Evolutionary conservation across 78 protist species (phyloP), one percentile per base, ranked within the genome.

Genomic region (Neovahlkampfia damariscottae): DNA sequence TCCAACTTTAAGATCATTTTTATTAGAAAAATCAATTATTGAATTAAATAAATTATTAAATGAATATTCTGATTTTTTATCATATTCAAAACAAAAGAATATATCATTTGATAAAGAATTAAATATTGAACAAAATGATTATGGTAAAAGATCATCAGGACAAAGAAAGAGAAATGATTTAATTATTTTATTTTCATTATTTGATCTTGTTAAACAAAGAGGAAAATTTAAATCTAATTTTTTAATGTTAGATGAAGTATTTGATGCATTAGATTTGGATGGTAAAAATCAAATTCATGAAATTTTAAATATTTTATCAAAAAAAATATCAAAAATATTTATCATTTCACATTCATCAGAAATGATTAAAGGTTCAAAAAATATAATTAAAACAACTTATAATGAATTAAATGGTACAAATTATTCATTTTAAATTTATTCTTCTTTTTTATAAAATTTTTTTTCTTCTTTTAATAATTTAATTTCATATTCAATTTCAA

Each of bases 101-200:
- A 19, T 69, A 10, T 31, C 19, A 69, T 19, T 69, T 69, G 72
- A 69, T 19, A 31, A 19, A 19, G 67, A 69, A 19, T 19, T 69
- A 28, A 69, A 30, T 19, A n/a, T 69, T 30, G 19, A 19, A 19
- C 68, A 19, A n/a, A n/a, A n/a, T n/a, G 72, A 69, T n/a, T 30
- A 30, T 69, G 72, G 72, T 31, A 69, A 69, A 28, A 19, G 72
- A 69, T 30, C 67, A 31, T 19, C 72, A 30, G 72, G 72, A 10
- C 72, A 69, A 19, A 19, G 72, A 30, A 69, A 69, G 72, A 19
- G 72, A 69, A 19, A 30, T 19, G 68, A 69, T 30, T 69, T 69
- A 28, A 19, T 19, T 28, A 69, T 69, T 19, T 19, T 69, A 19
- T 69, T 69, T 69, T 19, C 72, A 19, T 19, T 69, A n/a, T 69